phyloP scores from a whole-genome alignment of 805 yeast genomes.

The Saccharomycopsis sp. region DNA sequence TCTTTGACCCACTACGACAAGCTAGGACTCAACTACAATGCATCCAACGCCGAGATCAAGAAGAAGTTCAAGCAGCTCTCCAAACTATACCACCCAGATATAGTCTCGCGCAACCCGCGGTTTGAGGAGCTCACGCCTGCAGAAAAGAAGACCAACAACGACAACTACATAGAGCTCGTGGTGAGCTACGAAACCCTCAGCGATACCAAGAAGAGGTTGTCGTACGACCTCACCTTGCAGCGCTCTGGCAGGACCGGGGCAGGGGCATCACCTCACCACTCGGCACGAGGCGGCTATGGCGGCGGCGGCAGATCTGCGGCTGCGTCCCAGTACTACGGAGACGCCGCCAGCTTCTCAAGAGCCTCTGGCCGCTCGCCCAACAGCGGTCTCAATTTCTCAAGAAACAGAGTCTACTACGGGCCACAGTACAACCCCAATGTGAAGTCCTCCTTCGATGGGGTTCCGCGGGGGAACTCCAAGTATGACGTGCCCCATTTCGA shows the following conservation, averaged over 20 bases:
- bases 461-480: slow-evolving; percentile 28
- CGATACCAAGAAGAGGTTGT: slow-evolving; percentile 30
- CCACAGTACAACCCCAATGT: slow-evolving; percentile 18
- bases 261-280: not conserved
- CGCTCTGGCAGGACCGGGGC: slow-evolving; percentile 16
- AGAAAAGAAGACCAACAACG: slow-evolving; percentile 30
- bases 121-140: slow-evolving; percentile 28
- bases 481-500: slow-evolving; percentile 40
- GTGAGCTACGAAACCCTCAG: slow-evolving; percentile 36
- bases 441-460: slow-evolving; percentile 28
- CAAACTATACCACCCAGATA: slow-evolving; percentile 38
- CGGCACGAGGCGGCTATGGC: slow-evolving; percentile 8
- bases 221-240: slow-evolving; percentile 29
- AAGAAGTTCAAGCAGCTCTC: slow-evolving; percentile 33
- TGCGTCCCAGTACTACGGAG: slow-evolving; percentile 36
- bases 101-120: slow-evolving; percentile 23
- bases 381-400: slow-evolving; percentile 16
- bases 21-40: slow-evolving; percentile 20
- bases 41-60: slow-evolving; percentile 34
- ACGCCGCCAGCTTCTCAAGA: slow-evolving; percentile 27
- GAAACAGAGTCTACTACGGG: slow-evolving; percentile 22
- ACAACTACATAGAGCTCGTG: slow-evolving; percentile 32
- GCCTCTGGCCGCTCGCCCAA: slow-evolving; percentile 17
- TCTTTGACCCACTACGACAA: slow-evolving; percentile 8
- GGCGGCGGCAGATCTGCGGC: slow-evolving; percentile 20